phyloP scores from a whole-genome alignment of 108 stramenopile species.

The Cyclostephanos invisitatus region DNA sequence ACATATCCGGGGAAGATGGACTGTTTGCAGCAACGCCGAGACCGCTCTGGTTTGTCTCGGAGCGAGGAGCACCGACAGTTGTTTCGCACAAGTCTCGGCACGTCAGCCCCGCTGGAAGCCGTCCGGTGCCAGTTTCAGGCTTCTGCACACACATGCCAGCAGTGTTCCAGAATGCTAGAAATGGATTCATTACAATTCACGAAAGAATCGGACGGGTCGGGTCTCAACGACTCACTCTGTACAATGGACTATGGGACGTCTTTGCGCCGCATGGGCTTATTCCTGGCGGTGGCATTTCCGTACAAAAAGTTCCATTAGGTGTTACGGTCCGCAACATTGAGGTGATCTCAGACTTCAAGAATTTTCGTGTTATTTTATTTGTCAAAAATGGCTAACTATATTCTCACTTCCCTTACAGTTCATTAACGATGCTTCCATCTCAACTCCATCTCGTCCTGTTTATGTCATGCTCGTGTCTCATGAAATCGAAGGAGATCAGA shows the following conservation, averaged over 20 bases:
- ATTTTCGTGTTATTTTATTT: background rate
- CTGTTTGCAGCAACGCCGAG: conserved; percentile 72
- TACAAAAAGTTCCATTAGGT: conserved; percentile 77
- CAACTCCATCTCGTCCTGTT: conserved; percentile 64
- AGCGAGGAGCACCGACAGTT: conserved; percentile 63
- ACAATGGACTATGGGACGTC: conserved; percentile 63
- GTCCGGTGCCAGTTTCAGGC: conserved; percentile 64
- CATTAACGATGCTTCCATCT: conserved; percentile 69
- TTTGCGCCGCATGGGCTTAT: conserved; percentile 65
- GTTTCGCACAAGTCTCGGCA: conserved; percentile 77
- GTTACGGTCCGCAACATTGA: conserved; percentile 78
- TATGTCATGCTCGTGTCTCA: conserved; percentile 80
- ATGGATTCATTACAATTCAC: conserved; percentile 79
- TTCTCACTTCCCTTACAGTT: conserved; percentile 36
- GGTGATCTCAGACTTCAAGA: background rate
- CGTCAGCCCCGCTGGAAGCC: conserved; percentile 78
- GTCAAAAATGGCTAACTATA: background rate
- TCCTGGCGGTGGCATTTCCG: conserved; percentile 72
- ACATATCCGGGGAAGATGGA: conserved; percentile 76
- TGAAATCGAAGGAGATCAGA: conserved; percentile 76
- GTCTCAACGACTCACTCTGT: conserved; percentile 79
- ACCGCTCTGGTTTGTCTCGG: conserved; percentile 81
- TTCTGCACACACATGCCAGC: conserved; percentile 65
- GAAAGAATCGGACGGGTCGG: conserved; percentile 88
- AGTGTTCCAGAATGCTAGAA: conserved; percentile 36